Evolutionary conservation across 768 basidiomycete genomes (phyloP).

Genomic region (Auricularia auricula-judae): DNA sequence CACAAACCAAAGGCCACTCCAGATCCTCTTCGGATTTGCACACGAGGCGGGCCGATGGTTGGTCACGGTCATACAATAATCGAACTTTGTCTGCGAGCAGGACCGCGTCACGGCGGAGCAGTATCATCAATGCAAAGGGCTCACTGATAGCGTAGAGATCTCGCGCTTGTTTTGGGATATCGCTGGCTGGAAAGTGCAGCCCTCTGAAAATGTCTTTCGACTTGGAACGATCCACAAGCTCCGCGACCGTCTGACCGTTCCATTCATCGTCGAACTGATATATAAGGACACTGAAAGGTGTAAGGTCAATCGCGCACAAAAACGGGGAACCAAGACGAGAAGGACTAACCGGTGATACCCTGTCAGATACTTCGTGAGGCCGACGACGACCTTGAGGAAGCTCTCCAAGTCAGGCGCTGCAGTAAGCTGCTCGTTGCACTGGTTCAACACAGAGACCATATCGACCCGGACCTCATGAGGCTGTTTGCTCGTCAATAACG

Average conservation of each 20-base stretch:
- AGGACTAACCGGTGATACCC: conserved; percentile 50
- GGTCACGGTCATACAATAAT: conserved; percentile 60
- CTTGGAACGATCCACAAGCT: conserved; percentile 67
- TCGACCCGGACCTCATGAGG: conserved; percentile 37
- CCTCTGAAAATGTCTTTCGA: conserved; percentile 65
- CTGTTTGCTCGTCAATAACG: too few species aligned
- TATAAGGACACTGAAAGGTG: conserved; percentile 36
- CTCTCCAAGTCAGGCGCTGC: conserved; percentile 51
- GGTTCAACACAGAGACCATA: conserved; percentile 63
- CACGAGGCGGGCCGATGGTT: conserved; percentile 63
- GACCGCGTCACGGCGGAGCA: not conserved
- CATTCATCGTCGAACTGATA: conserved; percentile 77
- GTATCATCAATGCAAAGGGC: conserved; percentile 8
- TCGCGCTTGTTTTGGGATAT: conserved; percentile 63
- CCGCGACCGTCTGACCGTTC: conserved; percentile 71
- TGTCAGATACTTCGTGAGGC: conserved; percentile 65
- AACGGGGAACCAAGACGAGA: not conserved
- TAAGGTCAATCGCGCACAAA: not conserved
- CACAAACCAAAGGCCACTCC: conserved; percentile 47
- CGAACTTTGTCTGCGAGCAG: conserved; percentile 56
- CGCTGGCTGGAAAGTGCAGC: conserved; percentile 56
- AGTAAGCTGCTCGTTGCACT: conserved; percentile 73
- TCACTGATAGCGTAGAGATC: conserved; percentile 57
- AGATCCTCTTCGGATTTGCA: conserved; percentile 53
- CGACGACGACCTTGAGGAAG: conserved; percentile 64